These are phyloP conservation scores for Colletotrichum simmondsii DNA, from an alignment of 2,329 filamentous ascomycete genomes.

Conservation along the genomic window DNA sequence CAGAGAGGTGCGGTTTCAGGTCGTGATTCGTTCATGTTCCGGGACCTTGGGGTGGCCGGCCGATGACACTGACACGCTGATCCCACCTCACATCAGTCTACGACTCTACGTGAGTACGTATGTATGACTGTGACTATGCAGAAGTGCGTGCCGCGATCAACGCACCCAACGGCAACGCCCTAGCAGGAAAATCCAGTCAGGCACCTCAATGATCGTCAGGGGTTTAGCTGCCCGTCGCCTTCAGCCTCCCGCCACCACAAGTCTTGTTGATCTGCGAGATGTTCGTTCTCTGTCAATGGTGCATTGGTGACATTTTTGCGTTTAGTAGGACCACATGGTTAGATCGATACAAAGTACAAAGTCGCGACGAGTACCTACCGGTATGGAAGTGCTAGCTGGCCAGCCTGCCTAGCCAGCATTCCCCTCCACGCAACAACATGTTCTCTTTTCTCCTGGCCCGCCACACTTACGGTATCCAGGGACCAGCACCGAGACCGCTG, in stretches of 20 bases:
- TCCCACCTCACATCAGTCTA: neutral
- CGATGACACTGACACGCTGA: neutral
- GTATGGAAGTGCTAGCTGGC: neutral
- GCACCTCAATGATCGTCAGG: slow-evolving; percentile 22
- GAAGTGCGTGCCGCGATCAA: neutral
- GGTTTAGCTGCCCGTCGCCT: neutral
- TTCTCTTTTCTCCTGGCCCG: neutral
- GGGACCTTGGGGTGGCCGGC: neutral
- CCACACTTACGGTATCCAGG: neutral
- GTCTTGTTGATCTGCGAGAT: neutral
- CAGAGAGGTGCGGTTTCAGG: slow-evolving; percentile 1
- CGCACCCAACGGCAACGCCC: neutral
- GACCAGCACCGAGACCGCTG: neutral
- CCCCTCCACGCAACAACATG: neutral
- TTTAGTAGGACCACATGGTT: too few relatives aligned
- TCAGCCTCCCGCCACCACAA: neutral
- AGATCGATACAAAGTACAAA: too few relatives aligned
- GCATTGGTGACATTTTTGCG: neutral
- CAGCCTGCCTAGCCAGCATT: neutral
- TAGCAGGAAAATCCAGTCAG: neutral
- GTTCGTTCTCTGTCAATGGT: neutral
- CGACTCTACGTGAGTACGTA: too few relatives aligned
- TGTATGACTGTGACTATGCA: neutral
- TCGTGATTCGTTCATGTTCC: neutral
- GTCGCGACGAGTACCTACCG: too few relatives aligned